A percentile compares a stretch with the other conserved stretches of the same genome.
These are phyloP conservation scores for Penicillium nucicola DNA, from an alignment of 495 filamentous ascomycete species.

Conservation along the genomic window DNA sequence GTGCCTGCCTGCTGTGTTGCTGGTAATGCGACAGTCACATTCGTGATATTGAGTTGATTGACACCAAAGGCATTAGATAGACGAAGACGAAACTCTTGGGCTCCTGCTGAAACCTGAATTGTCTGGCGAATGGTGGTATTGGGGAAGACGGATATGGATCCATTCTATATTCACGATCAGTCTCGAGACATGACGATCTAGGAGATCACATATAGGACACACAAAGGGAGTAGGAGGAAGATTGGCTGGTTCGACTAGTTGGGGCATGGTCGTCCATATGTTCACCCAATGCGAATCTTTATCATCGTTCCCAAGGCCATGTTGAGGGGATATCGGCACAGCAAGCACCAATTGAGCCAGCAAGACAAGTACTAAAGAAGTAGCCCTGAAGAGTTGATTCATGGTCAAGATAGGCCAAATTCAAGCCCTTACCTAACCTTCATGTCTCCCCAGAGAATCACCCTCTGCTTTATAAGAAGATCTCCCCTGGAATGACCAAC, in stretches of 20 bases:
- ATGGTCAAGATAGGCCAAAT: too few species aligned
- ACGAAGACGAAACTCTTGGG: slow-evolving; percentile 55
- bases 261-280: slow-evolving; percentile 66
- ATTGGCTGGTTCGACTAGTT: slow-evolving; percentile 60
- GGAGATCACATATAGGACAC: slow-evolving; percentile 16
- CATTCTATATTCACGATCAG: not conserved
- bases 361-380: not conserved
- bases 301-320: not conserved
- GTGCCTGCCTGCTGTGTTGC: slow-evolving; percentile 47
- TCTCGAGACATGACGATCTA: not conserved
- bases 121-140: slow-evolving; percentile 69
- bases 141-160: slow-evolving; percentile 26
- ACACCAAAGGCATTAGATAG: slow-evolving; percentile 67
- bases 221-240: slow-evolving; percentile 60
- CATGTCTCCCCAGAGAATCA: too few species aligned
- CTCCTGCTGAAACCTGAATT: slow-evolving; percentile 53
- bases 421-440: too few species aligned
- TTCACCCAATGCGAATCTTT: slow-evolving; percentile 54
- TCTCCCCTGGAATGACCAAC: too few species aligned
- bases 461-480: too few species aligned
- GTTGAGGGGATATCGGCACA: not conserved
- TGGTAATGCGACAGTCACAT: slow-evolving; percentile 55
- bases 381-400: too few species aligned
- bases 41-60: slow-evolving; percentile 58
- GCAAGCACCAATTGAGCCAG: not conserved